Evolutionary conservation across 208 protist species (phyloP), one percentile per base, ranked within the genome.

Genomic region (Leishmania tarentolae): DNA sequence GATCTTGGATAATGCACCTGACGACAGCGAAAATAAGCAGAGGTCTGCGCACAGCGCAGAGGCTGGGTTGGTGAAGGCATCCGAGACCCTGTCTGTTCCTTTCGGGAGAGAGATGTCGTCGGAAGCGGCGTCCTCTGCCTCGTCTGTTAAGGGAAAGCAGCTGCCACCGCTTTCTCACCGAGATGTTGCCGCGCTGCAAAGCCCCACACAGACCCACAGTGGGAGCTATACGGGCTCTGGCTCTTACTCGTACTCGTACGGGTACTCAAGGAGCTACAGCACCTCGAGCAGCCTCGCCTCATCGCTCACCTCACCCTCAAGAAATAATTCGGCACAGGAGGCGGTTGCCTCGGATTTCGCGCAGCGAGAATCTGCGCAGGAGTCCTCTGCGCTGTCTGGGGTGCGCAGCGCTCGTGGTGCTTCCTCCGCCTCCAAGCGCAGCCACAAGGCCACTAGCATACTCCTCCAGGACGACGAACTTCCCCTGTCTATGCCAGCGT

Each of bases 401-500:
- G 46, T 65, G 19, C 47, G 46, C 9, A 68, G 72, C 42, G 72
- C 76, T 24, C 42, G 78, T 3, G 69, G 50, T 37, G 50, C 19
- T 52, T 73, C 70, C 46, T 53, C 73, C 9, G n/a, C 56, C 63
- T 78, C 76, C 7, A 24, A 56, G n/a, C 35, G 61, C 28, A 82
- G 56, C 37, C 61, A 44, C 44, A 61, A 76, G 9, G 35, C 76
- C 7, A 74, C 42, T 50, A 68, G 72, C 65, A 42, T 75, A 7
- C 11, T 70, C 9, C 76, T 75, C 50, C 73, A 61, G 28, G 83
- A 86, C n/a, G 83, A 80, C n/a, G 82, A 87, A 35, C 77, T 63
- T 57, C 77, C 78, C 35, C 37, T 80, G 40, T 57, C 72, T 17
- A 86, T 94, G 83, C 88, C 90, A 19, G 86, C 83, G n/a, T 94